Evolutionary conservation across 2,329 filamentous ascomycete species (phyloP).

Genomic region (Penicillium digitatum): DNA sequence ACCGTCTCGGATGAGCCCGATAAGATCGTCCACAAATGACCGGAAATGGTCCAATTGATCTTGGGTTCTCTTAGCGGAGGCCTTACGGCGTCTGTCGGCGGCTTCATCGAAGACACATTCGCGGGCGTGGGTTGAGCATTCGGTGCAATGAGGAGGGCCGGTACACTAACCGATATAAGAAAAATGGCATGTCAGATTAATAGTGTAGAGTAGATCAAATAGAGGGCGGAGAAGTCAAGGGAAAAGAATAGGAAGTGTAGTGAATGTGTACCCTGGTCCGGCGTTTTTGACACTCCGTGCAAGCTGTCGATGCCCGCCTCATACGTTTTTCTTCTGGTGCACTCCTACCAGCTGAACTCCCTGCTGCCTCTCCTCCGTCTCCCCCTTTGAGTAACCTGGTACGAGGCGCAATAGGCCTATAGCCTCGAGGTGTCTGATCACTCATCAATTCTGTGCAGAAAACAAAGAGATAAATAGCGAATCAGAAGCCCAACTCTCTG

Average conservation of each 20-base stretch:
- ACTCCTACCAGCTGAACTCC: constrained; percentile 12
- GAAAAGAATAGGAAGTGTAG: background rate
- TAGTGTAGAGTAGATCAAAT: background rate
- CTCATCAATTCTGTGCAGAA: constrained; percentile 21
- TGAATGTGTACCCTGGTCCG: constrained; percentile 35
- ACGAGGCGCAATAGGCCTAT: constrained; percentile 34
- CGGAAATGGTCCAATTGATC: constrained; percentile 30
- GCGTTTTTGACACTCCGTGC: constrained; percentile 36
- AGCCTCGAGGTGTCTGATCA: constrained; percentile 25
- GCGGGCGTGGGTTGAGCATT: constrained; percentile 33
- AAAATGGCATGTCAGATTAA: constrained; percentile 11
- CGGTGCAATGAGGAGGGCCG: constrained; percentile 29
- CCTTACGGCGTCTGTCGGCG: constrained; percentile 38
- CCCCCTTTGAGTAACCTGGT: constrained; percentile 13
- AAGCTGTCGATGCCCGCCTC: constrained; percentile 37
- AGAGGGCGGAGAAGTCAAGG: background rate
- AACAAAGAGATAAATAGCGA: background rate
- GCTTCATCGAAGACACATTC: constrained; percentile 34
- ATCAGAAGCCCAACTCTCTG: constrained; percentile 2
- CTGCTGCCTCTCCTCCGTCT: constrained; percentile 15
- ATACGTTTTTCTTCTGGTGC: constrained; percentile 31
- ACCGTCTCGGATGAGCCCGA: constrained; percentile 25
- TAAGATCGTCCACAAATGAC: constrained; percentile 27
- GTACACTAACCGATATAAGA: constrained; percentile 28
- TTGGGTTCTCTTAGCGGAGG: constrained; percentile 27